These are phyloP conservation scores for Cymbopogon citratus DNA, from an alignment of 176 grass and related monocot species.

Conservation along the genomic window DNA sequence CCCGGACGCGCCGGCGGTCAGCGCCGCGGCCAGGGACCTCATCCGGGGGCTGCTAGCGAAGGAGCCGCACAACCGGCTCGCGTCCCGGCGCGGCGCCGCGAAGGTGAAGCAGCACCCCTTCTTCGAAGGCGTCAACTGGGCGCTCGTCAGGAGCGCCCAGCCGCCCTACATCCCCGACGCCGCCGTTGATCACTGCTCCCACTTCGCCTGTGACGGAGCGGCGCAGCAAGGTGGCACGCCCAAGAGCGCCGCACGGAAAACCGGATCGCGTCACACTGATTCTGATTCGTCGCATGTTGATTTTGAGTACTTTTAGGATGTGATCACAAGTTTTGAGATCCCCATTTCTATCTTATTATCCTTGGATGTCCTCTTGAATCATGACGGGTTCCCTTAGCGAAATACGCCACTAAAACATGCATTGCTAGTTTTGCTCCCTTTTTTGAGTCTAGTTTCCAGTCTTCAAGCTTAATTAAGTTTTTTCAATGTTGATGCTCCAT, in stretches of 20 bases:
- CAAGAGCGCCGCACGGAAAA: constrained; percentile 13
- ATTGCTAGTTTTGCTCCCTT: neutral
- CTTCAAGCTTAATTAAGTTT: neutral
- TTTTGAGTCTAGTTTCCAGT: neutral
- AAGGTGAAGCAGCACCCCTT: constrained; percentile 91
- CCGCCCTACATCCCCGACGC: constrained; percentile 61
- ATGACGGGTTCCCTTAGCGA: neutral
- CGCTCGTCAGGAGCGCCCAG: constrained; percentile 65
- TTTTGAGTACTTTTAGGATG: constrained; percentile 74
- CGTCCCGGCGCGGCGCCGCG: constrained; percentile 59
- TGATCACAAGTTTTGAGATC: neutral
- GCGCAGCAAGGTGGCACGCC: constrained; percentile 8
- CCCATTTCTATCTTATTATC: neutral
- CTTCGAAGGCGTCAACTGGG: constrained; percentile 90
- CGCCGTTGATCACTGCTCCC: constrained; percentile 12
- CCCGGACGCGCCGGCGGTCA: constrained; percentile 54
- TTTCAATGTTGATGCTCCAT: neutral
- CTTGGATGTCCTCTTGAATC: neutral
- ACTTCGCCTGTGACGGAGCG: neutral
- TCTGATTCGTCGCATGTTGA: constrained; percentile 45
- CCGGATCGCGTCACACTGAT: constrained; percentile 37
- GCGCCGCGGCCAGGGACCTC: constrained; percentile 70
- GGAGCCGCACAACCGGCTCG: constrained; percentile 65
- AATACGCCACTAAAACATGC: no score
- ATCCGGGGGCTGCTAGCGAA: constrained; percentile 77